These are phyloP conservation scores for Exidia glandulosa DNA, from an alignment of 768 basidiomycete genomes.

Conservation along the genomic window DNA sequence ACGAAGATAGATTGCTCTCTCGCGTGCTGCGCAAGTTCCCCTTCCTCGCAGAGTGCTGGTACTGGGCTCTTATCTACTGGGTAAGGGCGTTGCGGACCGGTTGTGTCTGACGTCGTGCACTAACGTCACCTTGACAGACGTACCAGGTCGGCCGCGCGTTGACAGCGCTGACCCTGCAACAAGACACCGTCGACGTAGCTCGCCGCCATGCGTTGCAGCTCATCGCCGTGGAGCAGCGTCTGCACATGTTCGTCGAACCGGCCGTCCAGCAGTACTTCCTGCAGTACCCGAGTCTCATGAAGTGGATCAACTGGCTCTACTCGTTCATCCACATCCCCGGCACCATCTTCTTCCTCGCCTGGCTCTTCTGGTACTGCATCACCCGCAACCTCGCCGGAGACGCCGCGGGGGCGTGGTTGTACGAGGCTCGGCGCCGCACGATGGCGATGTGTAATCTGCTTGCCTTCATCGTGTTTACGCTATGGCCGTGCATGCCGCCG, in stretches of 20 bases:
- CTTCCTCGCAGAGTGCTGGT: background rate
- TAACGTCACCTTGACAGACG: background rate
- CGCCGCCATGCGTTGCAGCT: background rate
- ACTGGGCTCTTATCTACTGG: background rate
- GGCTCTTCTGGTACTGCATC: background rate
- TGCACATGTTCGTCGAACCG: background rate
- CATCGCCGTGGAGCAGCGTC: background rate
- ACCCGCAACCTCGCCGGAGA: background rate
- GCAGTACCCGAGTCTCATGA: background rate
- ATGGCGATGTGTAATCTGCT: background rate
- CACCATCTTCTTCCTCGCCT: background rate
- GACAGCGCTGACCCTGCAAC: background rate
- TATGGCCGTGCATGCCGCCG: background rate
- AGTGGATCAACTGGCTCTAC: slow-evolving; percentile 1
- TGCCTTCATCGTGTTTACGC: background rate
- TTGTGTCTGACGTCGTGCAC: background rate
- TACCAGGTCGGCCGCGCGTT: background rate
- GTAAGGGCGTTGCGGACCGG: background rate
- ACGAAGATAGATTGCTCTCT: background rate
- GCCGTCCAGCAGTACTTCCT: background rate
- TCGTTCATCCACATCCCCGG: slow-evolving; percentile 1
- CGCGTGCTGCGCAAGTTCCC: background rate
- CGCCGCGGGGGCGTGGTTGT: background rate
- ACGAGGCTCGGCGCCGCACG: background rate
- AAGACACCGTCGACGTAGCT: background rate